Evolutionary conservation across 257 asterid species (phyloP), one percentile per base, ranked within the genome.

Genomic region (Mitragyna speciosa): DNA sequence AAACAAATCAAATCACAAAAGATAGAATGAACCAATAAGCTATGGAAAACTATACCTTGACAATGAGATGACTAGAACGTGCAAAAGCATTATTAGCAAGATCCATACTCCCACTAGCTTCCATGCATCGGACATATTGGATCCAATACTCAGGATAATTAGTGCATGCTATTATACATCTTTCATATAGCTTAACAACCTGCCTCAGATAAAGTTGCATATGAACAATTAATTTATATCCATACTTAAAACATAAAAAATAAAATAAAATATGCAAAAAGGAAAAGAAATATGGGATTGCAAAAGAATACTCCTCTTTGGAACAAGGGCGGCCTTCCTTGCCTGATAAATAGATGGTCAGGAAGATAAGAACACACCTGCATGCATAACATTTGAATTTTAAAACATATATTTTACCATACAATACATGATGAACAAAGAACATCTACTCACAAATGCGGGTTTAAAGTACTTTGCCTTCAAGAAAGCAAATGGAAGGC

Each of bases 281-380:
- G 61, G 48, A 77, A 76, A 79, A 82, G 70, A 85, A 80, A 58
- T 85, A 80, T 79, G 90, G 87, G 90, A 89, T 85, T 88, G 89
- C 90, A 92, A 87, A 87, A 91, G 89, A 74, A 89, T 92, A 94
- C 97, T 88, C 97, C 90, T 82, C 88, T 85, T 90, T 82, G 93
- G 88, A 96, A 90, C 91, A 89, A 92, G 89, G 92, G 97, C 98
- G 96, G 88, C 91, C 96, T 90, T 90, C 97, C 97, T 89, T 83
- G 95, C 90, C 92, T 88, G 97, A 91, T 90, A 91, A 91, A 91
- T 84, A 93, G 94, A 96, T 91, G 96, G 92, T 96, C 93, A 96
- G 94, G 98, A 91, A 92, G 97, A 90, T 89, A 93, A 96, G 93
- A 86, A 90, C 91, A 91, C 92, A 94, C 99, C 99, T 96, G 99